Percentiles rank a stretch among this genome's conserved stretches.
Conservation (phyloP, 1,284 basidiomycete genomes). For the Cutaneotrichosporon mucoides region DNA sequence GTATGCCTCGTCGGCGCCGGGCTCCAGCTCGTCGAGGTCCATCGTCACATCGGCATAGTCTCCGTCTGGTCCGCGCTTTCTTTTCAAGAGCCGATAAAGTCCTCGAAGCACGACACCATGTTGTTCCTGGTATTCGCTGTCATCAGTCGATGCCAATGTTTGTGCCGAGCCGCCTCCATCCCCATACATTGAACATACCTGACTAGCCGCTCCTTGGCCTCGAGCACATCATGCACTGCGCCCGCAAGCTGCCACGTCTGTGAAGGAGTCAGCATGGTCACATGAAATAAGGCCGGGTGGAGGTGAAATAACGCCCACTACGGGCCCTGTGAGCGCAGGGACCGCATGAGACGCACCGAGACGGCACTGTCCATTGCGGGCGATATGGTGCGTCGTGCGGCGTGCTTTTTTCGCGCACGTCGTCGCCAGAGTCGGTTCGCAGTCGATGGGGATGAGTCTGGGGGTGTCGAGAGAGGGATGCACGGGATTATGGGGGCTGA, state of each 20-base stretch:
- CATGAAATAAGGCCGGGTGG: background rate
- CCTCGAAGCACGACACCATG: conserved; percentile 32
- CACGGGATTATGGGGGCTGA: no score
- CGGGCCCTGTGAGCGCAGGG: background rate
- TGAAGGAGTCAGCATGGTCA: background rate
- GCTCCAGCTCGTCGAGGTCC: conserved; percentile 16
- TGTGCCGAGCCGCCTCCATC: no score
- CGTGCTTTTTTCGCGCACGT: conserved; percentile 11
- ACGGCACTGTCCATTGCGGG: conserved; percentile 24
- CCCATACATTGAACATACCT: conserved; percentile 17
- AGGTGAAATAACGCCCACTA: background rate
- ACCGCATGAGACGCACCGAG: conserved; percentile 18
- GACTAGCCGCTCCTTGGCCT: conserved; percentile 20
- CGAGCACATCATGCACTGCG: conserved; percentile 30
- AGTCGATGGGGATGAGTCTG: background rate
- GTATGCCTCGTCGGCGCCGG: conserved; percentile 23
- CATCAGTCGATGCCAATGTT: background rate
- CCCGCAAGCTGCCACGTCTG: conserved; percentile 26
- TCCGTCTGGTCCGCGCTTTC: conserved; percentile 15
- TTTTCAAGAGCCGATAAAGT: conserved; percentile 32
- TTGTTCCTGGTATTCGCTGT: conserved; percentile 24
- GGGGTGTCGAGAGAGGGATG: no score
- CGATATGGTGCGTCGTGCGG: conserved; percentile 7
- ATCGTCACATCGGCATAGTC: conserved; percentile 26
- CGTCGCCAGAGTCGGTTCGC: background rate